Percentiles rank a stretch among this genome's conserved stretches.
Conservation (phyloP, 306 rosid genomes). For the Ormosia emarginata region DNA sequence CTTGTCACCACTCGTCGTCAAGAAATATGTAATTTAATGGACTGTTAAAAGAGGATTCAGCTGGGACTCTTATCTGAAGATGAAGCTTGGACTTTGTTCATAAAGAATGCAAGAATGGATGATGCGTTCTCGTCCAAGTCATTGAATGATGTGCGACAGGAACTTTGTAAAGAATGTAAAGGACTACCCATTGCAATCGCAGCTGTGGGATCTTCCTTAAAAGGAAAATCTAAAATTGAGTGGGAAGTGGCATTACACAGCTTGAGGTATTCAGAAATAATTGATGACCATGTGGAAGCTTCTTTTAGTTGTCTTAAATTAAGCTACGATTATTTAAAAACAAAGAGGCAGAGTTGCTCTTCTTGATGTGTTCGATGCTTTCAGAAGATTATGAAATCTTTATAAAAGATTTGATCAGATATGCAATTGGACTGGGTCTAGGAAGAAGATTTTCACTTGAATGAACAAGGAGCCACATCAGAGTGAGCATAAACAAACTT, state of each 20-base stretch:
- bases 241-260: background rate
- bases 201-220: background rate
- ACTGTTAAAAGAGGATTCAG: background rate
- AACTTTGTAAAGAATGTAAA: background rate
- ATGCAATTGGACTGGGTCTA: background rate
- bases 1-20: background rate
- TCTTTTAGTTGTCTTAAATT: background rate
- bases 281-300: background rate
- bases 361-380: background rate
- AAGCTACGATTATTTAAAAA: background rate
- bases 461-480: background rate
- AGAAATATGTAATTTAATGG: background rate
- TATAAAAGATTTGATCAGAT: background rate
- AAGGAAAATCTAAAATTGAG: background rate
- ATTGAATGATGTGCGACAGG: background rate
- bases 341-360: background rate
- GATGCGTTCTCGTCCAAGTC: background rate
- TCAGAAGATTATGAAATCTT: background rate
- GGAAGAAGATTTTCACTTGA: background rate
- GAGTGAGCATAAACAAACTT: background rate
- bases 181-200: conserved; percentile 2
- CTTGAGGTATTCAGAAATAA: background rate
- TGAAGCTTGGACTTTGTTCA: background rate
- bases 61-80: background rate
- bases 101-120: background rate